These are phyloP conservation scores for Lentinus polychrous DNA, from an alignment of 1,284 basidiomycete genomes.

Conservation along the genomic window DNA sequence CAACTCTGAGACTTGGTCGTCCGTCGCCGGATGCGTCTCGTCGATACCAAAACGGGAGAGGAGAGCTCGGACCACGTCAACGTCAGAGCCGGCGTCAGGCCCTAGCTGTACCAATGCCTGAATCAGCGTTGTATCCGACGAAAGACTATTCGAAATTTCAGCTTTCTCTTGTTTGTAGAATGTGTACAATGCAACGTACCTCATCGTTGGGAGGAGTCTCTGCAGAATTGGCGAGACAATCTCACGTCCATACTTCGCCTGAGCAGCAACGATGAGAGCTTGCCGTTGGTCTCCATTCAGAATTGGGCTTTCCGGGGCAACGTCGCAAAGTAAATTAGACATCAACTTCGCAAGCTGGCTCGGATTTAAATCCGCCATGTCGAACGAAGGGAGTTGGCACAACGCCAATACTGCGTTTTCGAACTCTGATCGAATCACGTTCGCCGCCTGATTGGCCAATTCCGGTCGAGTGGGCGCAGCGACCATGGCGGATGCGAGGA, in stretches of 20 bases:
- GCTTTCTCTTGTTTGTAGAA: constrained; percentile 3
- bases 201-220: constrained; percentile 54
- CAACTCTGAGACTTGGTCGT: constrained; percentile 63
- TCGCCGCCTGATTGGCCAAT: constrained; percentile 58
- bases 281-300: constrained; percentile 67
- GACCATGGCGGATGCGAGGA: constrained; percentile 70
- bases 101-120: constrained; percentile 71
- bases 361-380: constrained; percentile 71
- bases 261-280: constrained; percentile 63
- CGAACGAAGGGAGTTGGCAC: constrained; percentile 70
- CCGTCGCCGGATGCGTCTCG: constrained; percentile 60
- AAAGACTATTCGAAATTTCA: constrained; percentile 39
- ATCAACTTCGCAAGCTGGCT: constrained; percentile 73
- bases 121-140: constrained; percentile 58
- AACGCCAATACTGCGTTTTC: constrained; percentile 68
- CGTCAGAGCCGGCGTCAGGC: constrained; percentile 67
- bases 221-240: constrained; percentile 45
- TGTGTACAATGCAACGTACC: constrained; percentile 33
- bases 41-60: constrained; percentile 68
- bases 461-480: constrained; percentile 66
- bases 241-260: constrained; percentile 66
- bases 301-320: constrained; percentile 55
- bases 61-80: constrained; percentile 61
- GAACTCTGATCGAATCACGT: constrained; percentile 66
- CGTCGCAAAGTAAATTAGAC: constrained; percentile 69